Evolutionary conservation across 1,139 yeast genomes (phyloP).

Genomic region (Yamadazyma taylorii): DNA sequence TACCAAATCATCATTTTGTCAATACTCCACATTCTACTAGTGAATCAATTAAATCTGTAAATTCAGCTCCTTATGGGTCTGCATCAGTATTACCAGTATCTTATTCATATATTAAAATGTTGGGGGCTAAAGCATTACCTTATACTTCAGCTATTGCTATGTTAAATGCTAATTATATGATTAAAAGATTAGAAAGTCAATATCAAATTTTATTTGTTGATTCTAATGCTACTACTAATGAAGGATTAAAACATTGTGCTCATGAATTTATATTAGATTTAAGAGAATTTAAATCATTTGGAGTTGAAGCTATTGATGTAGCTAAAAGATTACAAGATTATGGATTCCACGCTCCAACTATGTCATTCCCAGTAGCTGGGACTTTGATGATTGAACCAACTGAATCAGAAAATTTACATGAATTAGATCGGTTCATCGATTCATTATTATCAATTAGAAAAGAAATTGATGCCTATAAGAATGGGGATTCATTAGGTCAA

Average conservation of each 20-base stretch:
- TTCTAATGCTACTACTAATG: conserved; percentile 40
- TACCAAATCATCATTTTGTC: conserved; percentile 75
- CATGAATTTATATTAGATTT: conserved; percentile 94
- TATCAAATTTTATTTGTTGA: conserved; percentile 78
- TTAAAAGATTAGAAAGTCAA: conserved; percentile 66
- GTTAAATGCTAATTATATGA: conserved; percentile 95
- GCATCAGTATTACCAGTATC: conserved; percentile 93
- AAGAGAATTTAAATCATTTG: conserved; percentile 77
- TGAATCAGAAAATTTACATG: conserved; percentile 86
- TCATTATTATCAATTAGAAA: conserved; percentile 79
- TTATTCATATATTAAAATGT: conserved; percentile 89
- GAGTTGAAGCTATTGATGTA: conserved; percentile 92
- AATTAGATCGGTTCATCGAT: conserved; percentile 86
- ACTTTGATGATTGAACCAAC: conserved; percentile 98
- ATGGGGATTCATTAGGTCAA: conserved; percentile 64
- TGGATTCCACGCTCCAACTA: conserved; percentile 98
- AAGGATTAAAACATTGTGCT: conserved; percentile 77
- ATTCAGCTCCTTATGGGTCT: conserved; percentile 95
- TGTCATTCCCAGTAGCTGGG: conserved; percentile 98
- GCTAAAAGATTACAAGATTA: conserved; percentile 97
- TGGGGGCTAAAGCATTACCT: conserved; percentile 85
- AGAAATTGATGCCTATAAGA: conserved; percentile 78
- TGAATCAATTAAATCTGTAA: conserved; percentile 70
- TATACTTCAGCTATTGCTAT: conserved; percentile 86
- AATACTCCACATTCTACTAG: conserved; percentile 55